These are phyloP conservation scores for Chrysosporium keratinophilum DNA, from an alignment of 2,329 filamentous ascomycete genomes.

Conservation along the genomic window DNA sequence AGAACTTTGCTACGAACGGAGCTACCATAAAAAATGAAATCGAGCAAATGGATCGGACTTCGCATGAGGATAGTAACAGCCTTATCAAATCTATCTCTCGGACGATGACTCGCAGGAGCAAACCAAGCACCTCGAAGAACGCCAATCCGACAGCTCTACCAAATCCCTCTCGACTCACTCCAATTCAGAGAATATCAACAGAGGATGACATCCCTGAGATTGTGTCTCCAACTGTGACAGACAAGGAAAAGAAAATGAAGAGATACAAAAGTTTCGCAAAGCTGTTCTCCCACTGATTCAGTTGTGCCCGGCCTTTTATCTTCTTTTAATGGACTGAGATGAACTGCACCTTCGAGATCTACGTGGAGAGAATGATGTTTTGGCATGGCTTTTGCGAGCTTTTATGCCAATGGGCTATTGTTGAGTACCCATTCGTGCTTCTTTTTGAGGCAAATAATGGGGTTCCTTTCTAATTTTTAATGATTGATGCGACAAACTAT, in stretches of 20 bases:
- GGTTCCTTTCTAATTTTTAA: too few relatives aligned
- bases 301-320: neutral
- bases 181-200: neutral
- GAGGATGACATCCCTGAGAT: neutral
- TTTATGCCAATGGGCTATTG: too few relatives aligned
- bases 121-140: neutral
- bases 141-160: neutral
- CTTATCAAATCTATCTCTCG: slow-evolving; percentile 33
- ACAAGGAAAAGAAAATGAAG: slow-evolving; percentile 16
- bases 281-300: slow-evolving; percentile 4
- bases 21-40: slow-evolving; percentile 60
- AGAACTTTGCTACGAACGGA: slow-evolving; percentile 60
- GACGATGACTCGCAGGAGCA: slow-evolving; percentile 31
- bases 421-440: too few relatives aligned
- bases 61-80: slow-evolving; percentile 32
- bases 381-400: too few relatives aligned
- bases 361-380: too few relatives aligned
- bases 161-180: neutral
- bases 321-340: too few relatives aligned
- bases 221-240: neutral
- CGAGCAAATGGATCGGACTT: slow-evolving; percentile 44
- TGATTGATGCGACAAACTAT: too few relatives aligned
- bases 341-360: too few relatives aligned
- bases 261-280: slow-evolving; percentile 19
- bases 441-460: too few relatives aligned